Evolutionary conservation across 177 flowering plant species (phyloP).

Genomic region (Vitis hybrid): DNA sequence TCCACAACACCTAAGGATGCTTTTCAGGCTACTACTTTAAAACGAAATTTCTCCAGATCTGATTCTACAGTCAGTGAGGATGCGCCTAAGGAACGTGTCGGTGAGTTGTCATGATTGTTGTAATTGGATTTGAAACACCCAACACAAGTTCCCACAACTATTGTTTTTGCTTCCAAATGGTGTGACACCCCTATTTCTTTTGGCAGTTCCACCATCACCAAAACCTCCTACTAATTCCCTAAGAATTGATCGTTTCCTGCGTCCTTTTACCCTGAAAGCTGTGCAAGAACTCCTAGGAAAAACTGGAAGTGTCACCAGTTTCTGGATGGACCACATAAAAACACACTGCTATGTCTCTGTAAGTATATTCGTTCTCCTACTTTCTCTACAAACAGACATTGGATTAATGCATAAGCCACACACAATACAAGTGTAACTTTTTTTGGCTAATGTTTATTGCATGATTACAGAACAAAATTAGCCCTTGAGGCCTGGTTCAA

Average conservation of each 20-base stretch:
- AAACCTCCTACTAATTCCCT: constrained; percentile 79
- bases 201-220: constrained; percentile 80
- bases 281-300: constrained; percentile 91
- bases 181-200: constrained; percentile 8
- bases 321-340: constrained; percentile 99
- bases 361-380: constrained; percentile 19
- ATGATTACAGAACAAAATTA: too few species aligned
- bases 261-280: constrained; percentile 94
- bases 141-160: background rate
- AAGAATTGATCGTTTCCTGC: constrained; percentile 80
- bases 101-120: constrained; percentile 39
- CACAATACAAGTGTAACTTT: background rate
- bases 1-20: constrained; percentile 47
- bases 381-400: background rate
- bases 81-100: constrained; percentile 77
- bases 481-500: too few species aligned
- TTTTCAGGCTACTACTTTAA: constrained; percentile 28
- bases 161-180: background rate
- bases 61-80: constrained; percentile 54
- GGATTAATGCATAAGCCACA: too few species aligned
- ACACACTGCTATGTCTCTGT: constrained; percentile 96
- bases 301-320: constrained; percentile 70
- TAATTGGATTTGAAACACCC: background rate
- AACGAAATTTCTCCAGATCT: constrained; percentile 50
- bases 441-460: background rate